A percentile compares a stretch with the other conserved stretches of the same genome.
These are phyloP conservation scores for Echria macrotheca DNA, from an alignment of 495 filamentous ascomycete genomes.

Conservation along the genomic window DNA sequence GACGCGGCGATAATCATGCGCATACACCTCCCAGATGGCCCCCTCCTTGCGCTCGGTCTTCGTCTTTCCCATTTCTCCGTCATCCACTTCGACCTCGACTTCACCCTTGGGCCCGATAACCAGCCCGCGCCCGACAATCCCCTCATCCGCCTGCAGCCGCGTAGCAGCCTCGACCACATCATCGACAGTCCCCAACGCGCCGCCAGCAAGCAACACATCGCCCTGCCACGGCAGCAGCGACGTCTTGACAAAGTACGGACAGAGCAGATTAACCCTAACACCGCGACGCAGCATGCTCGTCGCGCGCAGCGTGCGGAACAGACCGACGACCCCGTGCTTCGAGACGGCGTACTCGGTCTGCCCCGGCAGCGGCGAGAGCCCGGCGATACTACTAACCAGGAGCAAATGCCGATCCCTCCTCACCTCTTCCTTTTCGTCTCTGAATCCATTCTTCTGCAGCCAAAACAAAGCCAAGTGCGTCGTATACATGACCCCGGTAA, in stretches of 20 bases:
- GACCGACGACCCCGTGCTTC: conserved; percentile 61
- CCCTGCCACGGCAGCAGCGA: conserved; percentile 42
- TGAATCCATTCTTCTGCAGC: conserved; percentile 42
- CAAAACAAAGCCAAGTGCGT: conserved; percentile 57
- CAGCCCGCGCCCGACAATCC: conserved; percentile 47
- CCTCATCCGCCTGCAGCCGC: conserved; percentile 40
- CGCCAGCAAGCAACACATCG: conserved; percentile 49
- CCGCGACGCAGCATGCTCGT: conserved; percentile 40
- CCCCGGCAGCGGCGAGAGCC: conserved; percentile 40
- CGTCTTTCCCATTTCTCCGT: not conserved
- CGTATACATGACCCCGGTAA: conserved; percentile 60
- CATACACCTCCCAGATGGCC: conserved; percentile 51
- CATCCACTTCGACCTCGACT: conserved; percentile 17
- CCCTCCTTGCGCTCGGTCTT: conserved; percentile 6
- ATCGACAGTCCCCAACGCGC: conserved; percentile 42
- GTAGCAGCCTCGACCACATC: conserved; percentile 43
- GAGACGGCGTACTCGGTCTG: conserved; percentile 51
- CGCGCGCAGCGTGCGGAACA: conserved; percentile 53
- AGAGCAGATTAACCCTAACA: conserved; percentile 55
- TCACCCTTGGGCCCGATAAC: conserved; percentile 48
- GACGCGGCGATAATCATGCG: conserved; percentile 50
- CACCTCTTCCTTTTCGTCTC: not conserved
- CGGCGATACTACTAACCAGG: conserved; percentile 53
- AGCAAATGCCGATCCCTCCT: conserved; percentile 46
- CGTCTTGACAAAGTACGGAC: conserved; percentile 65